Base-by-base conservation (phyloP, 2,329 filamentous ascomycete species). In the Apiospora rasikravindrae region DNA sequence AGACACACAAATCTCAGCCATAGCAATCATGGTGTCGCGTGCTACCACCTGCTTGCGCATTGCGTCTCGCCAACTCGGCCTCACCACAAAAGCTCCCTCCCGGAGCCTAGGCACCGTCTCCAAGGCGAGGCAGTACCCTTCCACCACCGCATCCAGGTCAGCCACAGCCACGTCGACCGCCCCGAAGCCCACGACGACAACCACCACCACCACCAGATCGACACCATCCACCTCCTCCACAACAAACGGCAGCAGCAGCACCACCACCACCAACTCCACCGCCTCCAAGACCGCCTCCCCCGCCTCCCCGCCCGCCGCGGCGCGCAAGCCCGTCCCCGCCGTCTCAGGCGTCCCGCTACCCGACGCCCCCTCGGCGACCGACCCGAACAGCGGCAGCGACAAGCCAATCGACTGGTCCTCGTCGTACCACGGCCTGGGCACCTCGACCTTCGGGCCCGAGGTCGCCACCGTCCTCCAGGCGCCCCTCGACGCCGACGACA, bases 391-490 rank as follows among this genome's bases (percentile, higher is more conserved):
- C 5, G 33, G 33, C 29, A 57, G 42, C 67, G 71, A 70, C 70
- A 42, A 57, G n/a, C 77, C 81, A 2, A 84, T 90, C 73, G 92
- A 97, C 87, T 98, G 95, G 95, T 90, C 92, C 26, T 90, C 88
- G 68, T 97, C 94, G 19, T 98, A 92, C 85, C 91, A 96, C 81
- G 94, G 94, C 16, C 89, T 98, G 24, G 92, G 91, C 47, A 87
- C 88, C 0, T 85, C 86, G 45, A 88, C 94, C 0, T 97, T 98
- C 82, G 86, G 90, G 4, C 84, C 90, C 66, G 92, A 95, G 82
- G 89, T 92, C 70, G 88, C 89, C 13, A 87, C 90, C 22, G 87
- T 94, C 26, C 87, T 98, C 67, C 88, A 93, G 74, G 86, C 89
- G 71, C 90, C 91, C 1, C 81, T 97, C 16, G 84, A 90, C 70